phyloP scores from a whole-genome alignment of 768 basidiomycete genomes.

The Mycena olivaceomarginata region DNA sequence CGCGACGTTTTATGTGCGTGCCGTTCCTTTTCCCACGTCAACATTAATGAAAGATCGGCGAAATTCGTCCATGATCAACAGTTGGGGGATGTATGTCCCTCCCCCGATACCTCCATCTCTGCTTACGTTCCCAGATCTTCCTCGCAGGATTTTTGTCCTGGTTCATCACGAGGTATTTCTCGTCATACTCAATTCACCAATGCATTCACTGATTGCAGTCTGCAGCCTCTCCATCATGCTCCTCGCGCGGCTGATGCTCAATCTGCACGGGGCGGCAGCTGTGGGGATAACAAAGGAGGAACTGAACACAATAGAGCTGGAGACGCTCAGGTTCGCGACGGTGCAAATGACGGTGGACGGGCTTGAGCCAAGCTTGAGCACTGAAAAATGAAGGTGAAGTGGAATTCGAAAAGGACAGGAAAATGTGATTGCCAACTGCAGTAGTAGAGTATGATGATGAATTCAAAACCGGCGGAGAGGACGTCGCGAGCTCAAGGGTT shows the following conservation, averaged over 20 bases:
- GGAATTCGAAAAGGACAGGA: slow-evolving; percentile 16
- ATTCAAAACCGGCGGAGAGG: neutral
- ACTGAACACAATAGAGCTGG: slow-evolving; percentile 11
- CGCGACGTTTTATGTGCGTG: slow-evolving; percentile 19
- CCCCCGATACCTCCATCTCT: neutral
- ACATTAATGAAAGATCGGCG: slow-evolving; percentile 1
- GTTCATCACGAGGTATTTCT: slow-evolving; percentile 20
- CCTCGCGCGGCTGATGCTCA: slow-evolving; percentile 21
- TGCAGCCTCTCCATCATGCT: slow-evolving; percentile 22
- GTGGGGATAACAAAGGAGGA: slow-evolving; percentile 17
- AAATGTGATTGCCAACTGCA: slow-evolving; percentile 3
- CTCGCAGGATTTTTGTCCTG: slow-evolving; percentile 19
- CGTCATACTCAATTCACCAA: slow-evolving; percentile 8
- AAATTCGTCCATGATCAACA: slow-evolving; percentile 10
- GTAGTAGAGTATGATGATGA: slow-evolving; percentile 8
- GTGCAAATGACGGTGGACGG: slow-evolving; percentile 17
- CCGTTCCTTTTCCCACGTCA: neutral
- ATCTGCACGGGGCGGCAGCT: slow-evolving; percentile 25
- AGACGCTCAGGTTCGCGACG: slow-evolving; percentile 23
- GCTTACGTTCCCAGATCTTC: slow-evolving; percentile 11
- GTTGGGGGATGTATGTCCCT: slow-evolving; percentile 23
- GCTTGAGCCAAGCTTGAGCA: slow-evolving; percentile 4
- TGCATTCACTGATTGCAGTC: slow-evolving; percentile 6
- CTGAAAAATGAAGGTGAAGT: slow-evolving; percentile 26
- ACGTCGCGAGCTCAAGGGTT: neutral